Percentiles rank a stretch among this genome's conserved stretches.
Evolutionary conservation across 768 basidiomycete species (phyloP).

Genomic region (Russula brevipes): DNA sequence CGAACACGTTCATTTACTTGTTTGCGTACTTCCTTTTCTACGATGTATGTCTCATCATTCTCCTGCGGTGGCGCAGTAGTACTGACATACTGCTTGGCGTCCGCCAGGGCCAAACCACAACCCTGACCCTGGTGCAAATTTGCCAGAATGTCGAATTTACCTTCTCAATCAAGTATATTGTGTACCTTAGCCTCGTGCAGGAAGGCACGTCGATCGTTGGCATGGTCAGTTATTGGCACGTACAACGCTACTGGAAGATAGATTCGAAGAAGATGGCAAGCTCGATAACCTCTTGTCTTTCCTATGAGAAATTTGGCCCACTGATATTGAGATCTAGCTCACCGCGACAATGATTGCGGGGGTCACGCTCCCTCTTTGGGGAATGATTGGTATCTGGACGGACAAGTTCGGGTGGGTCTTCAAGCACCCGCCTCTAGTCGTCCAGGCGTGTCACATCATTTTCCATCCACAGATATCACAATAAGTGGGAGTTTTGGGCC

Average conservation of each 20-base stretch:
- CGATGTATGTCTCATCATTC: constrained; percentile 44
- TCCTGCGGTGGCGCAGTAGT: neutral
- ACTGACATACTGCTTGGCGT: neutral
- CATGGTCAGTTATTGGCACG: constrained; percentile 77
- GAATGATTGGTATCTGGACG: constrained; percentile 84
- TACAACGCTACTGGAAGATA: constrained; percentile 74
- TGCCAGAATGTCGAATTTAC: constrained; percentile 77
- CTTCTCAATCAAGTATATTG: constrained; percentile 78
- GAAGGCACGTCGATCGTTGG: constrained; percentile 67
- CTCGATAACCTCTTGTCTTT: constrained; percentile 5
- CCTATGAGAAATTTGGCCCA: neutral
- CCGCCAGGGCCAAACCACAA: constrained; percentile 70
- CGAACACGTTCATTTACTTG: constrained; percentile 78
- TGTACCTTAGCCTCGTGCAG: constrained; percentile 71
- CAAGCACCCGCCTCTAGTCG: neutral
- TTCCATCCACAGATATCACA: constrained; percentile 47
- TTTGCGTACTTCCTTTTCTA: constrained; percentile 74
- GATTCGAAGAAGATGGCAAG: constrained; percentile 70
- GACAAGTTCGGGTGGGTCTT: constrained; percentile 54
- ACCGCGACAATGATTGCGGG: constrained; percentile 71
- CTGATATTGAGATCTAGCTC: constrained; percentile 42
- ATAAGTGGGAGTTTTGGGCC: constrained; percentile 85
- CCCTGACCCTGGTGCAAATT: constrained; percentile 66
- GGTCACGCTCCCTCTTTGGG: constrained; percentile 77
- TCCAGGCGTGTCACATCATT: neutral